Base-by-base conservation (phyloP, 192 early-diverging fungal genomes). In the Entomortierella lignicola region DNA sequence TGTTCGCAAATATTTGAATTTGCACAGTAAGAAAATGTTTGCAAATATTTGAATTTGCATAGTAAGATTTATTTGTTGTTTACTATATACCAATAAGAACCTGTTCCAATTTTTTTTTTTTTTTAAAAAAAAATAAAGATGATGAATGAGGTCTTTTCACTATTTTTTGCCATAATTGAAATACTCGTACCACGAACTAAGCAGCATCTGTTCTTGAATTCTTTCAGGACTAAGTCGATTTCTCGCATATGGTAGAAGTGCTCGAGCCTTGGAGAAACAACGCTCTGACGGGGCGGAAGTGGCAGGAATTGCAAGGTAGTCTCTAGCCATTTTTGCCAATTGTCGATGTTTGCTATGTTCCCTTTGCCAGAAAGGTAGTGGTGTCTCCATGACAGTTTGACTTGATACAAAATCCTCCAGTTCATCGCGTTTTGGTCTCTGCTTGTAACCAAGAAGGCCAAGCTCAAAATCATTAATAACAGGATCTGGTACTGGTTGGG, bases 151-250 rank as follows among this genome's bases (percentile, higher is more conserved):
- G n/a, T n/a, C n/a, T n/a, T n/a, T n/a, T n/a, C n/a, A n/a, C n/a
- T n/a, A n/a, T n/a, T n/a, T n/a, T n/a, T n/a, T n/a, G n/a, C n/a
- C n/a, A n/a, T n/a, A n/a, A n/a, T n/a, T n/a, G n/a, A 69, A 52
- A 69, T 60, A 69, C 0, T 17, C 57, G 29, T 42, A 60, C 67
- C 57, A 69, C 6, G 67, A 69, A 17, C 60, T 48, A 54, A 69
- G 32, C 21, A 69, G 34, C 56, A 69, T 69, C n/a, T 60, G 58
- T 25, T 69, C 57, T 13, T 52, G 43, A 32, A 60, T 60, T 34
- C 7, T 69, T 18, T 39, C 20, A 1, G 56, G 21, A 51, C 67
- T 56, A 34, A 69, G 67, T 1, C 67, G 48, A 52, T 60, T 69
- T 32, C 67, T 60, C 26, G 50, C 50, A 18, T 60, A 69, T 27